Percentiles rank a stretch among this genome's conserved stretches.
phyloP scores from a whole-genome alignment of 495 filamentous ascomycete genomes.

The Trichoderma orchidacearum region DNA sequence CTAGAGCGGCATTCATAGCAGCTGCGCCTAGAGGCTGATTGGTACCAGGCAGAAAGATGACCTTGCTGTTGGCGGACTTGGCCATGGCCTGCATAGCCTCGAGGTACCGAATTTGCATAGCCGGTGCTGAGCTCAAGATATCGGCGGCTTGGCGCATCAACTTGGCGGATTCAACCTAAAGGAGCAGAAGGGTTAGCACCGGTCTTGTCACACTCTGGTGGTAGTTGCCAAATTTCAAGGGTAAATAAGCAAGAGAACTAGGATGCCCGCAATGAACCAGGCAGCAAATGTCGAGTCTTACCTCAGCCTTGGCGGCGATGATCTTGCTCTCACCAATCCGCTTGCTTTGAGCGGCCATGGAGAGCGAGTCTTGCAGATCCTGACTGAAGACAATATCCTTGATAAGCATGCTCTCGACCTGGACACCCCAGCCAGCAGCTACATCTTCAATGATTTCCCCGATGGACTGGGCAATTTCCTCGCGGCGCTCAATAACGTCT shows the following conservation, averaged over 20 bases:
- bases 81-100: conserved; percentile 99
- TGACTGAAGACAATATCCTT: conserved; percentile 98
- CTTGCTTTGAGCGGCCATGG: conserved; percentile 99
- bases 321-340: conserved; percentile 97
- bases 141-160: conserved; percentile 97
- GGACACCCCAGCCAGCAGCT: conserved; percentile 84
- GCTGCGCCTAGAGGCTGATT: conserved; percentile 48
- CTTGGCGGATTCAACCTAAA: conserved; percentile 76
- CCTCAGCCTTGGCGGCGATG: conserved; percentile 86
- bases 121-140: conserved; percentile 81
- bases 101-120: conserved; percentile 97
- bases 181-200: not conserved
- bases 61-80: conserved; percentile 88
- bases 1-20: conserved; percentile 8
- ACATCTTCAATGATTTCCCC: conserved; percentile 97
- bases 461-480: conserved; percentile 89
- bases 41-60: conserved; percentile 77
- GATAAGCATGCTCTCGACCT: conserved; percentile 97
- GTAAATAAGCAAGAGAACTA: not conserved
- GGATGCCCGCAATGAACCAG: too few relatives aligned
- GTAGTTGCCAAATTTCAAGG: not conserved
- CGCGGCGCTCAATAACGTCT: conserved; percentile 96
- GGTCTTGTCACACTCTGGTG: not conserved
- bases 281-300: not conserved
- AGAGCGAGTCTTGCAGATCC: conserved; percentile 93